Conservation (phyloP, 2,329 filamentous ascomycete species). For the Xylariaceae sp. region DNA sequence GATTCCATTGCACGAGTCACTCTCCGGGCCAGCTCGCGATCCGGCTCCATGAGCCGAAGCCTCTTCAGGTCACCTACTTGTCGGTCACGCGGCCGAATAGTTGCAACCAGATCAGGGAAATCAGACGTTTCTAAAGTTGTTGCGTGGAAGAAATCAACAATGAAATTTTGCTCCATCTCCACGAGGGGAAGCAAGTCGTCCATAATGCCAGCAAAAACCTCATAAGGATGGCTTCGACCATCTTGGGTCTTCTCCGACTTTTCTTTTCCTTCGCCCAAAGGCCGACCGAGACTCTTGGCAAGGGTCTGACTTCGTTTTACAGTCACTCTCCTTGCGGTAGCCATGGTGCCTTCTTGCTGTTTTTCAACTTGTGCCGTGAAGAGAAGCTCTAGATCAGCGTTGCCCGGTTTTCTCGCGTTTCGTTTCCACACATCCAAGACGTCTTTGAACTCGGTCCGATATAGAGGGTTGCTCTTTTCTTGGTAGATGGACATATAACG, state of each 20-base stretch:
- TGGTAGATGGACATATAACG: constrained; percentile 77
- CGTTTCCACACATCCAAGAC: constrained; percentile 76
- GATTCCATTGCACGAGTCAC: constrained; percentile 87
- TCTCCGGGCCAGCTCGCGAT: constrained; percentile 77
- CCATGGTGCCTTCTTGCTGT: constrained; percentile 70
- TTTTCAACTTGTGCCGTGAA: constrained; percentile 83
- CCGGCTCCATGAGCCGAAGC: constrained; percentile 79
- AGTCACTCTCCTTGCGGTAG: constrained; percentile 82
- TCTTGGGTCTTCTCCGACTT: constrained; percentile 56
- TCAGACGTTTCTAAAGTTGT: constrained; percentile 78
- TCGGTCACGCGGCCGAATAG: constrained; percentile 62
- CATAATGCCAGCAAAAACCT: constrained; percentile 75
- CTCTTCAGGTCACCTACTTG: constrained; percentile 68
- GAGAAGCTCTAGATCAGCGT: constrained; percentile 78
- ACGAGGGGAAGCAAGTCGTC: constrained; percentile 80
- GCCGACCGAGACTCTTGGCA: constrained; percentile 67
- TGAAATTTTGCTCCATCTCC: constrained; percentile 92
- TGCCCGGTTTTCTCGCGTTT: constrained; percentile 67
- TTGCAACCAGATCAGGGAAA: constrained; percentile 75
- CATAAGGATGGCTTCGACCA: constrained; percentile 68
- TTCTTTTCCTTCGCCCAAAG: constrained; percentile 58
- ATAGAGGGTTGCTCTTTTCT: constrained; percentile 68
- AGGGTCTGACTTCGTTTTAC: constrained; percentile 91
- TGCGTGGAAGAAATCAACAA: constrained; percentile 95
- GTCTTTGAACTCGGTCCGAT: constrained; percentile 77